Evolutionary conservation across 2,329 filamentous ascomycete species (phyloP).

Genomic region (Thelonectria olida): DNA sequence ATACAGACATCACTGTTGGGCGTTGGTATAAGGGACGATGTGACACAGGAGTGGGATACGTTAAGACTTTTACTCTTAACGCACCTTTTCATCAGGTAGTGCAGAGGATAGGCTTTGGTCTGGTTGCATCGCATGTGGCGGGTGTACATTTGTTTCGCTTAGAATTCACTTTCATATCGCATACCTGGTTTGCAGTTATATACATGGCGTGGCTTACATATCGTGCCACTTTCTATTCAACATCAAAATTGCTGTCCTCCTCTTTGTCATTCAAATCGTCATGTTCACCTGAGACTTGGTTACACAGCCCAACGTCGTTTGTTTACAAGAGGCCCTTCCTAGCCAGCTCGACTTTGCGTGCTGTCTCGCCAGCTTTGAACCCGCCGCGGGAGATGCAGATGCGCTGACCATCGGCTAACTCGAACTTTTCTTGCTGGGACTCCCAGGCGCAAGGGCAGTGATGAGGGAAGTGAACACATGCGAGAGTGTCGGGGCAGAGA

Average conservation of each 20-base stretch:
- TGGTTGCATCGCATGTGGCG: conserved; percentile 5
- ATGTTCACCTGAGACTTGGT: neutral
- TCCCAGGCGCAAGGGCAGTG: conserved; percentile 94
- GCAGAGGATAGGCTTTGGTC: conserved; percentile 1
- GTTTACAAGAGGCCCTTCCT: conserved; percentile 79
- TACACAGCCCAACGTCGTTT: neutral
- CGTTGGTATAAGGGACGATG: conserved; percentile 35
- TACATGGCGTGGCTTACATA: neutral
- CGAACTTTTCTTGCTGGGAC: conserved; percentile 79
- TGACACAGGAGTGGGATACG: conserved; percentile 21
- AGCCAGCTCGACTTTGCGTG: conserved; percentile 80
- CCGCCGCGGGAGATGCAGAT: conserved; percentile 81
- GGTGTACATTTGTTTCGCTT: conserved; percentile 22
- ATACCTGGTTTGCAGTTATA: conserved; percentile 2
- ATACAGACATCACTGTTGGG: conserved; percentile 38
- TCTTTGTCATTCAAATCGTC: conserved; percentile 6
- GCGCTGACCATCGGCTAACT: conserved; percentile 74
- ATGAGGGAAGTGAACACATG: conserved; percentile 95
- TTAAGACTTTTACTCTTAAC: conserved; percentile 26
- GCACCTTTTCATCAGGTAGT: neutral
- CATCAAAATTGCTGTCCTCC: neutral
- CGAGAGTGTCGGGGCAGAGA: conserved; percentile 91
- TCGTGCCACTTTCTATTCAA: neutral
- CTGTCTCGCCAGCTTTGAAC: conserved; percentile 75
- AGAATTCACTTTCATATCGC: conserved; percentile 22